A percentile compares a stretch with the other conserved stretches of the same genome.
These are phyloP conservation scores for Paramecium tetraurelia DNA, from an alignment of 73 alveolate species.

Conservation along the genomic window DNA sequence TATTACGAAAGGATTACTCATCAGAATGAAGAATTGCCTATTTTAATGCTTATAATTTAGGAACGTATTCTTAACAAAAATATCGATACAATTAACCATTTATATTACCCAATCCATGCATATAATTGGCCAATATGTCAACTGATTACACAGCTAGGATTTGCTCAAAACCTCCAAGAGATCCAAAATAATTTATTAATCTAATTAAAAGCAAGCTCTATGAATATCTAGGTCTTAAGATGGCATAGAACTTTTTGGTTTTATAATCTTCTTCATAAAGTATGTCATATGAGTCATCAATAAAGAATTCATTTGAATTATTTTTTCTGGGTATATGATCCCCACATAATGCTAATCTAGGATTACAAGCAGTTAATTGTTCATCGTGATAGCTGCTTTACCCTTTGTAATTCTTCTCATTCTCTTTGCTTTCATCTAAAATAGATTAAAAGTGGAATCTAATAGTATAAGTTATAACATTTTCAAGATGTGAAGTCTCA, in stretches of 20 bases:
- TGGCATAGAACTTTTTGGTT: neutral
- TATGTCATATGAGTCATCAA: neutral
- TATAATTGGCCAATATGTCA: neutral
- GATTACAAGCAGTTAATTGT: neutral
- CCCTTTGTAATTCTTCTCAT: neutral
- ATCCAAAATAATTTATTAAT: constrained; percentile 36
- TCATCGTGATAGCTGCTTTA: neutral
- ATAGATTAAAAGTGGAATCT: neutral
- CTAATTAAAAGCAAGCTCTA: neutral
- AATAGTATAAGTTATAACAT: neutral
- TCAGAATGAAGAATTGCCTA: neutral
- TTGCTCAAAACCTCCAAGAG: neutral
- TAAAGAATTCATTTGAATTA: neutral
- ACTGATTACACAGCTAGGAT: neutral
- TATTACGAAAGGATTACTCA: neutral
- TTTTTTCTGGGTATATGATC: neutral
- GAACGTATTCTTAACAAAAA: neutral
- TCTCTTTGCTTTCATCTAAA: neutral
- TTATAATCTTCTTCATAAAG: neutral
- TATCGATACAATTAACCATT: neutral
- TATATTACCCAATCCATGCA: neutral
- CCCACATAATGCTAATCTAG: constrained; percentile 15
- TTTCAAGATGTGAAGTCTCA: neutral
- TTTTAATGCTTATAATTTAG: neutral
- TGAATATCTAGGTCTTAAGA: constrained; percentile 31